phyloP scores from a whole-genome alignment of 108 stramenopile species.

The Pseudonitzschia multistriata region DNA sequence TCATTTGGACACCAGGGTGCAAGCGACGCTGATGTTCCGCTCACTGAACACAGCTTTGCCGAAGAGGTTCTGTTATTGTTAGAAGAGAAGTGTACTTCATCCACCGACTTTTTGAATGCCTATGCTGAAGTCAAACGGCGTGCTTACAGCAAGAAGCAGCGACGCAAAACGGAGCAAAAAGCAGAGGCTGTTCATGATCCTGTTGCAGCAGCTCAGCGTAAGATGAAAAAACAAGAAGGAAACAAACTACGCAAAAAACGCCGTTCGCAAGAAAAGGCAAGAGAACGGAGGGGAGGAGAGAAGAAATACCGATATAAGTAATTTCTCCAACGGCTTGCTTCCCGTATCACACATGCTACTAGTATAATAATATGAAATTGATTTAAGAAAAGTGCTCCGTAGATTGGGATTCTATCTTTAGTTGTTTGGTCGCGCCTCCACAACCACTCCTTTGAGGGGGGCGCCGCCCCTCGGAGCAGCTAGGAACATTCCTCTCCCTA shows the following conservation, averaged over 20 bases:
- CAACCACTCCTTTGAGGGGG: too few species aligned
- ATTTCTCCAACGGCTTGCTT: not conserved
- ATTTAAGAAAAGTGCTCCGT: too few species aligned
- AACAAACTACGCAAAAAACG: slow-evolving; percentile 78
- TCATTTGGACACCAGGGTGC: not conserved
- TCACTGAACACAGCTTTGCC: slow-evolving; percentile 48
- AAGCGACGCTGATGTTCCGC: not conserved
- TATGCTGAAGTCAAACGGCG: slow-evolving; percentile 66
- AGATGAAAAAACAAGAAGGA: slow-evolving; percentile 61
- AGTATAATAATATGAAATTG: not conserved
- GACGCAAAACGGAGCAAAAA: slow-evolving; percentile 62
- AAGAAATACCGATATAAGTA: slow-evolving; percentile 27
- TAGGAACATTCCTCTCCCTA: too few species aligned
- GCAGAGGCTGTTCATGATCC: slow-evolving; percentile 74
- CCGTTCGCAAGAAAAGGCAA: slow-evolving; percentile 53
- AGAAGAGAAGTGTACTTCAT: slow-evolving; percentile 60
- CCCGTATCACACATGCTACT: not conserved
- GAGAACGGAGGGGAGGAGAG: slow-evolving; percentile 43
- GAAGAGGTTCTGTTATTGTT: slow-evolving; percentile 70
- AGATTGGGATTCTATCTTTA: too few species aligned
- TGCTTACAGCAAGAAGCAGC: slow-evolving; percentile 65
- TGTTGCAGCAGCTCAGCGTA: slow-evolving; percentile 58
- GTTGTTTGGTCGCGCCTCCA: too few species aligned
- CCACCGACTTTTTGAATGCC: slow-evolving; percentile 62
- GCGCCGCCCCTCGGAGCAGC: too few species aligned